Base-by-base conservation (phyloP, 306 rosid genomes). In the Vigna reflexopilosa region DNA sequence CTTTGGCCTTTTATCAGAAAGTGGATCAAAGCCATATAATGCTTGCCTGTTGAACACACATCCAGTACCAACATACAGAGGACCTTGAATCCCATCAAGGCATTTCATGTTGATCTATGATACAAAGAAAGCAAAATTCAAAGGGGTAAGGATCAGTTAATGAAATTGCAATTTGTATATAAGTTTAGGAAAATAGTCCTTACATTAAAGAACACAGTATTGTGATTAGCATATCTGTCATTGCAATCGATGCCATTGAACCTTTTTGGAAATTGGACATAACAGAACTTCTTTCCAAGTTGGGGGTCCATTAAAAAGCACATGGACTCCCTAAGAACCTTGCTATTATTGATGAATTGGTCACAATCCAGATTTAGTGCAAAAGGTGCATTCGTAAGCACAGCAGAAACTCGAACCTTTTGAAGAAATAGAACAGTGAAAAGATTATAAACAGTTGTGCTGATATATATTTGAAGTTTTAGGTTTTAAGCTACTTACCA, bases 71-170 rank as follows among this genome's bases (percentile, higher is more conserved):
- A 96, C 97, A 83, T 93, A 96, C 5, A 93, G 83, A 0, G 99
- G 99, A 52, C 99, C 99, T 89, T 96, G 99, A 86, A 96, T 90
- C 72, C 99, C 99, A 74, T 96, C 98, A 30, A 96, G 83, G 51
- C 99, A 93, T 93, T 91, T 93, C 97, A 96, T 96, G 91, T 88
- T 91, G 83, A 96, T 88, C 99, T 93, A 68, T 26, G 34, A 48
- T 4, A 63, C 24, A 54, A 79, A 19, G 28, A 76, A 72, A 58
- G 67, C 49, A 66, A 85, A 40, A 26, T 78, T 75, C 80, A 83
- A 45, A 81, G 28, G 67, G 54, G 75, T 68, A 59, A 81, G 67
- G 8, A 22, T 47, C 51, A 30, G 78, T 49, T 22, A 56, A 58
- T 67, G 45, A 55, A 28, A 72, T 57, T 50, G 48, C 57, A 74